phyloP scores from a whole-genome alignment of 192 early-diverging fungal genomes.

The Coemansia brasiliensis region DNA sequence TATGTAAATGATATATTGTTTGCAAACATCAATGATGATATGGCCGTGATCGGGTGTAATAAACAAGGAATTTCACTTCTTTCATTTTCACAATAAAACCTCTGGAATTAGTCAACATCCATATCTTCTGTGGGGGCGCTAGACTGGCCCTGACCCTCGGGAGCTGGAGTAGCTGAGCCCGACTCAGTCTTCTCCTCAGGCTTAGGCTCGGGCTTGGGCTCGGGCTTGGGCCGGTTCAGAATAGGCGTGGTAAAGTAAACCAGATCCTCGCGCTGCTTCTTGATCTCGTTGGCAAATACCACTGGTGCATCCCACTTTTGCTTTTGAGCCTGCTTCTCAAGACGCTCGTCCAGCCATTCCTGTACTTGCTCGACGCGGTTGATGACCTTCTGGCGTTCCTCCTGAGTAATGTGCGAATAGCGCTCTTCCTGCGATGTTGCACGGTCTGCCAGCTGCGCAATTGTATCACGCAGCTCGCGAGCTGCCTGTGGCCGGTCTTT shows the following conservation, averaged over 20 bases:
- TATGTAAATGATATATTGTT: background rate
- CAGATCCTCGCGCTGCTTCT: conserved; percentile 70
- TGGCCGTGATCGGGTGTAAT: background rate
- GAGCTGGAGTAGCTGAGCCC: conserved; percentile 12
- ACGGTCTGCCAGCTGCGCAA: conserved; percentile 71
- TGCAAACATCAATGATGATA: conserved; percentile 12
- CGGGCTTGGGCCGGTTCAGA: conserved; percentile 89
- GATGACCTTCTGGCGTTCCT: conserved; percentile 80
- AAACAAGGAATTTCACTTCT: conserved; percentile 1
- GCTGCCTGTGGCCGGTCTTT: conserved; percentile 85
- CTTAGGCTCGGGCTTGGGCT: conserved; percentile 59
- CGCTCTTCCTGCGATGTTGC: conserved; percentile 78
- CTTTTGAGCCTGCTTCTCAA: conserved; percentile 71
- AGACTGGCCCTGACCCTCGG: conserved; percentile 43
- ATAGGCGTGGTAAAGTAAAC: conserved; percentile 74
- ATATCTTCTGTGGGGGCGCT: conserved; percentile 58
- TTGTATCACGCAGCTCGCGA: conserved; percentile 74
- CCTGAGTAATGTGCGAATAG: conserved; percentile 81
- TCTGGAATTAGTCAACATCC: conserved; percentile 64
- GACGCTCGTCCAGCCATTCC: conserved; percentile 83
- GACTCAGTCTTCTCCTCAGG: conserved; percentile 29
- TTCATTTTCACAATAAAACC: conserved; percentile 8
- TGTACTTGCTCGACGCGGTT: conserved; percentile 74
- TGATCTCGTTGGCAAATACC: conserved; percentile 72
- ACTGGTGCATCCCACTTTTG: conserved; percentile 75